Percentiles rank a stretch among this genome's conserved stretches.
These are phyloP conservation scores for Microcyclosporella mali DNA, from an alignment of 2,329 filamentous ascomycete genomes.

Conservation along the genomic window DNA sequence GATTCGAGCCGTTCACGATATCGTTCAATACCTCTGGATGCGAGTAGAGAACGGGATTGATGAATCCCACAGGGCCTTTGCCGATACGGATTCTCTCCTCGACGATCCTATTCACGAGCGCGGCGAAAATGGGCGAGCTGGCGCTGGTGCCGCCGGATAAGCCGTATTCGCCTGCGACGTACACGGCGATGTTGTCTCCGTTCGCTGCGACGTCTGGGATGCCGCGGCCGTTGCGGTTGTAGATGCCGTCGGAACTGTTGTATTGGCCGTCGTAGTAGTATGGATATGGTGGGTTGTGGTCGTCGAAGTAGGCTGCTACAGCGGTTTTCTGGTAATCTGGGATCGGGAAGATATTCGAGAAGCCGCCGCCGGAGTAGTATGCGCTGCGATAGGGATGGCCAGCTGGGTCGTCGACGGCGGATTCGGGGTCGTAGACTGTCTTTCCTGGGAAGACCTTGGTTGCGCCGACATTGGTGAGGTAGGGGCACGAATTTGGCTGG, in stretches of 20 bases:
- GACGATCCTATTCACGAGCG: conserved; percentile 18
- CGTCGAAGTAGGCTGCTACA: conserved; percentile 31
- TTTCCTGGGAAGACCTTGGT: conserved; percentile 35
- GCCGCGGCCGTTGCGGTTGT: conserved; percentile 44
- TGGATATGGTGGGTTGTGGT: conserved; percentile 33
- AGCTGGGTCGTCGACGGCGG: conserved; percentile 15
- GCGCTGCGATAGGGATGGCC: conserved; percentile 1
- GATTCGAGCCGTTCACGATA: conserved; percentile 18
- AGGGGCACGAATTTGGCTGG: conserved; percentile 45
- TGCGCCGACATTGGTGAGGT: conserved; percentile 45
- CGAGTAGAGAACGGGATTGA: conserved; percentile 23
- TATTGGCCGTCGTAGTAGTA: conserved; percentile 18
- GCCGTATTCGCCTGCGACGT: conserved; percentile 34
- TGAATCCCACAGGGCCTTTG: conserved; percentile 20
- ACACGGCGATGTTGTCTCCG: conserved; percentile 18
- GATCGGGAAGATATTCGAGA: conserved; percentile 29
- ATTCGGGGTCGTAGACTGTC: conserved; percentile 33
- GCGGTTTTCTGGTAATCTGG: conserved; percentile 32
- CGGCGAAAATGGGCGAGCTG: conserved; percentile 25
- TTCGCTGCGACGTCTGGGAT: conserved; percentile 39
- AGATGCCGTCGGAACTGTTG: conserved; percentile 35
- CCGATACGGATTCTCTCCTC: conserved; percentile 5
- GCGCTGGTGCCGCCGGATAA: conserved; percentile 21
- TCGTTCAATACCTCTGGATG: conserved; percentile 26
- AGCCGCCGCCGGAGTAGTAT: conserved; percentile 16